Evolutionary conservation across 129 eudicot genomes (phyloP), one percentile per base, ranked within the genome.

Genomic region (Lonicera japonica): DNA sequence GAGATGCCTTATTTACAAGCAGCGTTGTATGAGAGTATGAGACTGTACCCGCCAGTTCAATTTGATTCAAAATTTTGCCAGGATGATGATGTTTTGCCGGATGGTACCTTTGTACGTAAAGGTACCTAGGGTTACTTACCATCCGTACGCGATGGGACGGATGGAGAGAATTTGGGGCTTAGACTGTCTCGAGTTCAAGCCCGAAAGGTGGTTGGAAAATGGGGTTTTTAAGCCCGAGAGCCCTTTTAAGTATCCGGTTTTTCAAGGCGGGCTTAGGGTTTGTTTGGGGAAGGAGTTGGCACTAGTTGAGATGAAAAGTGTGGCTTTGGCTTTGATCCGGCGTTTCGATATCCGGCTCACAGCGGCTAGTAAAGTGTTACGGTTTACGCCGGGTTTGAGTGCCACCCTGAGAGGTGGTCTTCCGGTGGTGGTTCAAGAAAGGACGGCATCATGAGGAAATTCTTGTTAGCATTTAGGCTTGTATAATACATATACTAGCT

Each of bases 251-350:
- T 89, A 82, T 40, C 90, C 97, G 9, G 97, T 89, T 19, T 89
- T 85, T 73, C 95, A 89, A 65, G 97, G 74, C 15, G 97, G 97
- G 0, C 59, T 67, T 23, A 77, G 97, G 82, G 88, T 89, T 58
- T 89, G 97, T 67, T 73, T 89, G 58, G 97, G 97, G 15, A 89
- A 75, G 60, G 97, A 89, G 19, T 70, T 89, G 87, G 88, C 95
- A 8, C 21, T 85, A 14, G 74, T 85, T 40, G 87, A 83, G 46
- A 85, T 89, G 95, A 73, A 85, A 34, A 39, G 74, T 34, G 81
- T 83, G 52, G 94, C 85, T 10, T 20, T 82, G 20, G 62, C 83
- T 9, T 39, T 89, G 57, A 57, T 89, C 16, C 56, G 80, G 52
- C 52, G 69, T 67, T 89, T 85, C 36, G 90, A 89, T 43, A 69